Conservation (phyloP, 2,329 filamentous ascomycete species). For the Ceratocystis colombiana region DNA sequence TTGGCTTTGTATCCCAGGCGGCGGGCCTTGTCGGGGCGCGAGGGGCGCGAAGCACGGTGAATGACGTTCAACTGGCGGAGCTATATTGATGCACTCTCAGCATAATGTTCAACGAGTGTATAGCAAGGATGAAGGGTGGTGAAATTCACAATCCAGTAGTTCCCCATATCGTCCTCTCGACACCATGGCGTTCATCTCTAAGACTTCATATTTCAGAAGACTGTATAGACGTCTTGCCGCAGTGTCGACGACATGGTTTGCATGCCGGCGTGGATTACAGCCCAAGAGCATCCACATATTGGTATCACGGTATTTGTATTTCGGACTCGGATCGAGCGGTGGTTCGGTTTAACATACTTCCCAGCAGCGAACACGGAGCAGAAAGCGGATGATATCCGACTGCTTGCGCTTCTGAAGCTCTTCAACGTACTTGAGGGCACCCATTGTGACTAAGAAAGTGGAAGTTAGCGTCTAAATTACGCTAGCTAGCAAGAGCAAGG, state of each 20-base stretch:
- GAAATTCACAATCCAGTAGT: conserved; percentile 23
- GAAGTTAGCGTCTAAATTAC: neutral
- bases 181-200: conserved; percentile 31
- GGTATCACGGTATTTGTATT: conserved; percentile 23
- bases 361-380: conserved; percentile 99
- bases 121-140: conserved; percentile 51
- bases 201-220: conserved; percentile 20
- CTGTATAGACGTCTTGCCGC: conserved; percentile 21
- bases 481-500: too few species aligned
- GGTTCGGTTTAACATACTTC: conserved; percentile 61
- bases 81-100: conserved; percentile 99
- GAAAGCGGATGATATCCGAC: conserved; percentile 99
- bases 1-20: conserved; percentile 99
- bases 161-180: conserved; percentile 24
- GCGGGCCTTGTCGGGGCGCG: conserved; percentile 98
- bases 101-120: conserved; percentile 99
- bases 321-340: conserved; percentile 25
- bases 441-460: conserved; percentile 60
- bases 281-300: conserved; percentile 26
- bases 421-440: conserved; percentile 99
- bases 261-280: conserved; percentile 25
- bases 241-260: conserved; percentile 24
- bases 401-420: conserved; percentile 99
- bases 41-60: conserved; percentile 96
- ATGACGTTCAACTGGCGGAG: conserved; percentile 99